Evolutionary conservation across 2,329 filamentous ascomycete genomes (phyloP), one percentile per base, ranked within the genome.

Genomic region (Stenocarpella maydis): DNA sequence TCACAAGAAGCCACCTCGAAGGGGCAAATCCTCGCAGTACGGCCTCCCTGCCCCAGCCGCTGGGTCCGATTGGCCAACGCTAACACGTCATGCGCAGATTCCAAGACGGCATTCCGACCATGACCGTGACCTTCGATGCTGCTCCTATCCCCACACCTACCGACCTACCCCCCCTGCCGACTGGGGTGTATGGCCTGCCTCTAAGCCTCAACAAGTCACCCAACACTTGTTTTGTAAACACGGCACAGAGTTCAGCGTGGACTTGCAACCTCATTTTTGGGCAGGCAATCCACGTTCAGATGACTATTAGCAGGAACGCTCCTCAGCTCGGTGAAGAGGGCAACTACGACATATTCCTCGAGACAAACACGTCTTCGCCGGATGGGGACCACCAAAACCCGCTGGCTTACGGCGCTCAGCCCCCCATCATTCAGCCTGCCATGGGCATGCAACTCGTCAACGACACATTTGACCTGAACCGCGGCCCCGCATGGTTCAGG

Each of bases 171-270:
- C 76, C 83, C 2, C 81, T 91, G 37, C 82, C 85, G 0, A 84
- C 83, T 3, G 91, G 91, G 2, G 81, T 79, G 0, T 92, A 81
- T 72, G 79, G 80, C 26, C 77, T 93, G n/a, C 86, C 88, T 4
- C 78, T 89, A 5, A 80, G 83, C 54, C 80, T 84, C 3, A 83
- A 82, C 66, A 81, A 83, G 66, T 80, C 81, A 2, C 85, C 87
- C 19, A 84, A 82, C 49, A 82, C 83, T 0, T 93, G 91, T 75
- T 82, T 92, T 70, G 82, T 82, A 39, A 83, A 90, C 68, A 81
- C 84, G 0, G 82, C 77, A 0, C 85, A 90, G 73, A 80, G 82
- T n/a, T 77, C 82, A 61, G 86, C 90, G 0, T 93, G 91, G 91
- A 87, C 83, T 69, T 93, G 91, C 76, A 82, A 86, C 15, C 81